Evolutionary conservation across 768 basidiomycete species (phyloP), one percentile per base, ranked within the genome.

Genomic region (Asterophora parasitica): DNA sequence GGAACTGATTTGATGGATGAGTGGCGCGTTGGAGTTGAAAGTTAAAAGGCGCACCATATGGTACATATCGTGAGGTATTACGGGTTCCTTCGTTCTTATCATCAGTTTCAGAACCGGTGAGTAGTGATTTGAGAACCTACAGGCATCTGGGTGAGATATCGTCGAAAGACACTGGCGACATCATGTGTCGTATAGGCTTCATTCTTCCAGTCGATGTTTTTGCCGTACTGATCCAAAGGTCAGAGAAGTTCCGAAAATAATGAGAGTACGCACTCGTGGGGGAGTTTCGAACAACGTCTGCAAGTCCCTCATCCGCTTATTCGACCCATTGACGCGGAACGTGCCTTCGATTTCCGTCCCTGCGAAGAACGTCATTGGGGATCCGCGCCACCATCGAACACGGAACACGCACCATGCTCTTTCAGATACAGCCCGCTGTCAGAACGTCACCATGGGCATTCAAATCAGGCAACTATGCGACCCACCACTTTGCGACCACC

Each of bases 141-240:
- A 27, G 96, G 93, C 88, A 98, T 92, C 62, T 89, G 88, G 0
- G 94, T 98, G 42, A 99, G 81, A 66, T 92, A 99, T 71, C 95
- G 73, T 50, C 95, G 79, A 61, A 98, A 92, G 46, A 99, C 92
- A 57, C 90, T 96, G 15, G 95, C 95, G 42, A 96, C 92, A 63
- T 99, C 95, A 63, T 99, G 95, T 11, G 92, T 80, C n/a, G 87
- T 95, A 64, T 86, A 97, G 15, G 77, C 73, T 58, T 88, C 84
- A 50, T 79, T 71, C 60, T 83, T 85, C 93, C 95, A 97, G 56
- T 96, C 88, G 34, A 99, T 71, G 44, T 82, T 79, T 68, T 96
- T 97, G 50, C 95, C 95, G 57, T 91, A 99, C 93, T 95, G 59
- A 44, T 44, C 42, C 17, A 15, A 27, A 13, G 15, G 13, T 43